Conservation (phyloP, 2,329 filamentous ascomycete species). For the Rhinocladiella similis region DNA sequence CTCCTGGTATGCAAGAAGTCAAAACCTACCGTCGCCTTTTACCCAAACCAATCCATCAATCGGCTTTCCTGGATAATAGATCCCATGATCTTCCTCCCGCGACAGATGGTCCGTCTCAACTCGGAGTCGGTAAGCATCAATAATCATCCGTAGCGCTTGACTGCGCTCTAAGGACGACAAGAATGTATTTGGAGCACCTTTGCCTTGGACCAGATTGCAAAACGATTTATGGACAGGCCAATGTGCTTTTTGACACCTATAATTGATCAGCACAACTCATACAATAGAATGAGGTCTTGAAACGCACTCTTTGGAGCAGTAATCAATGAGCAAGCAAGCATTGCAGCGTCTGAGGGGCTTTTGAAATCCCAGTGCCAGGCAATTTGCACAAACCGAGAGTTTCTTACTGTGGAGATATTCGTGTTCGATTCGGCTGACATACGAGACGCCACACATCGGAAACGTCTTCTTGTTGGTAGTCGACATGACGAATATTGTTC, state of each 20-base stretch:
- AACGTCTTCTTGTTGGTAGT: conserved; percentile 18
- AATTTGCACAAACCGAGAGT: conserved; percentile 27
- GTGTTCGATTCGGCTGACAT: conserved; percentile 27
- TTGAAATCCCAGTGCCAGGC: conserved; percentile 28
- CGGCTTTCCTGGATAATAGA: conserved; percentile 34
- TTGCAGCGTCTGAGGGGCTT: conserved; percentile 28
- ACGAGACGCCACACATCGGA: conserved; percentile 23
- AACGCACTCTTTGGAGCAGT: conserved; percentile 28
- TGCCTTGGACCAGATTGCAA: conserved; percentile 30
- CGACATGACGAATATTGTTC: conserved; percentile 1
- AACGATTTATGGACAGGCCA: conserved; percentile 31
- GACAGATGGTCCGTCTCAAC: conserved; percentile 33
- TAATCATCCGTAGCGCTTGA: conserved; percentile 28
- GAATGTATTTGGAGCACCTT: conserved; percentile 27
- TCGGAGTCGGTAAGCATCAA: conserved; percentile 34
- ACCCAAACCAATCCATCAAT: conserved; percentile 36
- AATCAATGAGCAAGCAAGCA: conserved; percentile 28
- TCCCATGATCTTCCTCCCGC: conserved; percentile 26
- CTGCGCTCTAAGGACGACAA: conserved; percentile 28
- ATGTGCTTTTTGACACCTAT: conserved; percentile 31
- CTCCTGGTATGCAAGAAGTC: background rate
- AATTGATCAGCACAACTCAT: background rate
- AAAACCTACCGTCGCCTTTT: conserved; percentile 23
- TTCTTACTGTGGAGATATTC: conserved; percentile 30
- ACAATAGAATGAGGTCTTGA: background rate